Conservation (phyloP, 306 rosid genomes). For the Alnus rubra region DNA sequence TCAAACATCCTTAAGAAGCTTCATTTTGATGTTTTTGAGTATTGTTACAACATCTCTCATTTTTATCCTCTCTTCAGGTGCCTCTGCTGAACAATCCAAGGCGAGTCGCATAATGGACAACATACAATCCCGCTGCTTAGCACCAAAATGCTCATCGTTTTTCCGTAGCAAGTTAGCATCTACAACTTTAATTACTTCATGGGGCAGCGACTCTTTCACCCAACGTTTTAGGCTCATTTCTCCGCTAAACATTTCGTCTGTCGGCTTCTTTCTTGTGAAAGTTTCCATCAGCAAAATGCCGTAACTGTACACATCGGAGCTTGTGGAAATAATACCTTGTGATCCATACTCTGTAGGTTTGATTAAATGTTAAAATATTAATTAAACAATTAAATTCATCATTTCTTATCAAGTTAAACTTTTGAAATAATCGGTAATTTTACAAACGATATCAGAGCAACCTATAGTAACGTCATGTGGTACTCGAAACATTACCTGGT, state of each 20-base stretch:
- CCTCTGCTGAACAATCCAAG: conserved; percentile 1
- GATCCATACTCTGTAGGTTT: conserved; percentile 8
- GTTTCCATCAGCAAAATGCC: conserved; percentile 28
- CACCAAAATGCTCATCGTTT: not conserved
- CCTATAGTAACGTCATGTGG: too few species aligned
- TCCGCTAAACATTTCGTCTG: conserved; percentile 13
- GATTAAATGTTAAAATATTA: not conserved
- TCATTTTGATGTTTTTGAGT: conserved; percentile 2
- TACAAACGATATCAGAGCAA: too few species aligned
- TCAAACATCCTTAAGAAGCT: not conserved
- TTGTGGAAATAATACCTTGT: not conserved
- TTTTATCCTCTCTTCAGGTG: not conserved
- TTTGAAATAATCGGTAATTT: too few species aligned
- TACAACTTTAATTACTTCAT: conserved; percentile 1
- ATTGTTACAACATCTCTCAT: not conserved
- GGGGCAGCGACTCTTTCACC: conserved; percentile 4
- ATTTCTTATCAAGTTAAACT: too few species aligned
- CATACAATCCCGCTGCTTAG: not conserved
- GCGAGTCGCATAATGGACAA: not conserved
- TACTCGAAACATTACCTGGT: not conserved
- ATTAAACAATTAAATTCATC: too few species aligned
- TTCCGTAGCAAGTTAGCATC: not conserved
- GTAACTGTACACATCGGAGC: conserved; percentile 8
- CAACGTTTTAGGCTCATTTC: conserved; percentile 17
- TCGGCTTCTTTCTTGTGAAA: conserved; percentile 22